phyloP scores from a whole-genome alignment of 2,329 filamentous ascomycete genomes.

The Emmonsiellopsis sp. region DNA sequence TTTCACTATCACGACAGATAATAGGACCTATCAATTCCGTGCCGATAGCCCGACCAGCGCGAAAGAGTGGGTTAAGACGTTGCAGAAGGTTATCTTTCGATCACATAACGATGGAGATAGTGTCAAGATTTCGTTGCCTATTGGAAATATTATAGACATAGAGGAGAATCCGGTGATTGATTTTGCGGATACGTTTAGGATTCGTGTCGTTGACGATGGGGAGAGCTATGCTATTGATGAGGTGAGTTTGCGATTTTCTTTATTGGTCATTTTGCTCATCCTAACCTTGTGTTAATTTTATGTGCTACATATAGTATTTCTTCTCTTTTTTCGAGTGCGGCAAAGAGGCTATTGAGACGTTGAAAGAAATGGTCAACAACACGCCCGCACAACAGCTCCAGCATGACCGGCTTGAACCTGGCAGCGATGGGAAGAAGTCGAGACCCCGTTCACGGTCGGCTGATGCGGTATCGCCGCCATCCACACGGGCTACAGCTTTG shows the following conservation, averaged over 20 bases:
- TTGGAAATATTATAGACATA: slow-evolving; percentile 81
- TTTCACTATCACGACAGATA: slow-evolving; percentile 74
- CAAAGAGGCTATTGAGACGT: slow-evolving; percentile 69
- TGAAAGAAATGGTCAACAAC: slow-evolving; percentile 64
- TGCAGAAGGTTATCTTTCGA: slow-evolving; percentile 91
- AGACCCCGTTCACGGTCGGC: background rate
- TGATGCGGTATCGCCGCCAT: background rate
- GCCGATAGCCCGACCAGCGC: slow-evolving; percentile 82
- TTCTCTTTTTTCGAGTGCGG: slow-evolving; percentile 91
- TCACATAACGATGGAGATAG: slow-evolving; percentile 95
- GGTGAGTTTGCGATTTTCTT: slow-evolving; percentile 39
- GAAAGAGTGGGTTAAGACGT: slow-evolving; percentile 89
- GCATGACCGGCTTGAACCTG: slow-evolving; percentile 17
- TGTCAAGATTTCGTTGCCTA: slow-evolving; percentile 87
- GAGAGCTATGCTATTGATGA: slow-evolving; percentile 95
- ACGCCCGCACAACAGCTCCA: slow-evolving; percentile 42
- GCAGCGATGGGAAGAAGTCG: slow-evolving; percentile 9
- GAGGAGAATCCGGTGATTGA: slow-evolving; percentile 87
- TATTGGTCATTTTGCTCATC: background rate
- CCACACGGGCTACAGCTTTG: slow-evolving; percentile 2
- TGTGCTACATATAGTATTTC: slow-evolving; percentile 60
- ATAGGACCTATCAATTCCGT: slow-evolving; percentile 75
- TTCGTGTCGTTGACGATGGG: slow-evolving; percentile 84
- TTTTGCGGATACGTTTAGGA: slow-evolving; percentile 87
- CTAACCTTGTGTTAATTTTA: slow-evolving; percentile 10